Conservation (phyloP, 129 eudicot genomes). For the Chrysanthemum seticuspe region DNA sequence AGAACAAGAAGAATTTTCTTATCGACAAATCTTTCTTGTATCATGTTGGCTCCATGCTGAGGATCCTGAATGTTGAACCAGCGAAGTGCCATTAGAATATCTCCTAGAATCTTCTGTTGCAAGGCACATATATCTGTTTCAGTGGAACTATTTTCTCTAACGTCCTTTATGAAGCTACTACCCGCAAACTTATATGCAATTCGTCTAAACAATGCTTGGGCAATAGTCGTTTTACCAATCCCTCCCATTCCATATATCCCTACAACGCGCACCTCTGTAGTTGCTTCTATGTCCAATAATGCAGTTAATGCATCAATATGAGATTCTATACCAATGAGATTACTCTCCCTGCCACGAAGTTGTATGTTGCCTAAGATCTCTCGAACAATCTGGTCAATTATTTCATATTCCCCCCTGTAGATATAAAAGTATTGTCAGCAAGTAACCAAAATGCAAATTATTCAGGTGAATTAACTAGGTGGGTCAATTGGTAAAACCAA, state of each 20-base stretch:
- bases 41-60: background rate
- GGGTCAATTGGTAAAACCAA: background rate
- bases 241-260: slow-evolving; percentile 5
- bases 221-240: background rate
- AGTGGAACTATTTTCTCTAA: background rate
- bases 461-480: background rate
- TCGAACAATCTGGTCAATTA: background rate
- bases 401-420: background rate
- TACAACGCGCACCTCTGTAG: background rate
- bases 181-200: background rate
- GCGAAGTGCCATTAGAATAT: background rate
- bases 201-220: background rate
- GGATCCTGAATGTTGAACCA: background rate
- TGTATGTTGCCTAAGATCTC: background rate
- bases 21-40: background rate
- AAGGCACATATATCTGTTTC: background rate
- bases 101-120: background rate
- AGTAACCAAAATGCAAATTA: background rate
- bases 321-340: background rate
- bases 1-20: slow-evolving; percentile 9
- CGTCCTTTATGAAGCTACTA: background rate
- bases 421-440: background rate
- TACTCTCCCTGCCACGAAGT: background rate
- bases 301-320: background rate
- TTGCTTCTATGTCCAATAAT: background rate